Base-by-base conservation (phyloP, 495 filamentous ascomycete genomes). In the Aspergillus sparsus region DNA sequence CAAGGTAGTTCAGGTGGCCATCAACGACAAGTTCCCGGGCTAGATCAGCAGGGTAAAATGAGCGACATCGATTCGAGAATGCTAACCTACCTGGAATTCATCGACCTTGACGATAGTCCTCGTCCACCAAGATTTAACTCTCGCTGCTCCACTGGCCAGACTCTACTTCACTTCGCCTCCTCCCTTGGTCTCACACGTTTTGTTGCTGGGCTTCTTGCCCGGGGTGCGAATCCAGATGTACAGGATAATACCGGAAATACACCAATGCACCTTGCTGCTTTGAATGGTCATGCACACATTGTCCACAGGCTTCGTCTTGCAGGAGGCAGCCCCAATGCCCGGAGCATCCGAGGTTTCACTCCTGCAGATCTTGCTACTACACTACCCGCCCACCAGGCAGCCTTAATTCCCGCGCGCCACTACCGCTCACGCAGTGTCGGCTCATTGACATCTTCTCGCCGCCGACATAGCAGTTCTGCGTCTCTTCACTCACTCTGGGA, bases 171-270 rank as follows among this genome's bases (percentile, higher is more conserved):
- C 71, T 77, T 92, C 54, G 90, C 90, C 4, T 89, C 85, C 55
- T 88, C 87, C 21, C 71, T 93, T 53, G 91, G 91, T 13, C 80
- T 91, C 58, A 82, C 84, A 49, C 85, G 89, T 13, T 87, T 96
- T 62, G 88, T 88, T 53, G 89, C 89, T n/a, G 89, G 85, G 18
- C 83, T 96, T 15, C 73, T 96, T 13, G 88, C 87, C 12, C 85
- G 89, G 62, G 90, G 90, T n/a, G 91, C 90, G 7, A 87, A 86
- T 61, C 85, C 88, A 1, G 85, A 93, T 63, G 71, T 85, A 18
- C 82, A 86, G 60, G 92, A 96, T 69, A 88, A 85, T 57, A 88
- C 86, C 52, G 92, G 92, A 32, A 93, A 91, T 70, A 90, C 89
- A 10, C 85, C 92, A 10, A 85, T 96, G 79, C 91, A 94, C 66